Evolutionary conservation across 2,329 filamentous ascomycete genomes (phyloP).

Genomic region (Aureobasidium mangrovei): DNA sequence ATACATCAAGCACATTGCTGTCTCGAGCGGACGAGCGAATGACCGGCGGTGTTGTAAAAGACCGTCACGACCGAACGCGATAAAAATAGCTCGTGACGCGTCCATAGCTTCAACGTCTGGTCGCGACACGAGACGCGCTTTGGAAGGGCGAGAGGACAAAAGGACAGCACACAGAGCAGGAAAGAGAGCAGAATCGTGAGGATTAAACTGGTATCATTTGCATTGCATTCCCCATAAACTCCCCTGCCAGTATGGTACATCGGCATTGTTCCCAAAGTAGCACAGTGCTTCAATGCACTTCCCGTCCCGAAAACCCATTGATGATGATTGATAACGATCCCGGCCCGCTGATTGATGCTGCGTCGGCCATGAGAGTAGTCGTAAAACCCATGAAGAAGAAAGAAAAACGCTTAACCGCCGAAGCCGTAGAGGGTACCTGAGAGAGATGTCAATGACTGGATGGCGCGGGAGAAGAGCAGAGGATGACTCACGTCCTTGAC

Average conservation of each 20-base stretch:
- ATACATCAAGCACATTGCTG: no score
- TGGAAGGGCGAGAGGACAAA: neutral
- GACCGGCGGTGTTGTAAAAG: neutral
- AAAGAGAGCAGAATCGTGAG: constrained; percentile 2
- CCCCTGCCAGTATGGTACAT: constrained; percentile 18
- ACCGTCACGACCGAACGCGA: neutral
- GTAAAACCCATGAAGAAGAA: constrained; percentile 17
- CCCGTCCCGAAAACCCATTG: constrained; percentile 14
- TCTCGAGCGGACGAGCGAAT: no score
- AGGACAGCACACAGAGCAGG: neutral
- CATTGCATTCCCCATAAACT: constrained; percentile 17
- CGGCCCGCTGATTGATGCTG: constrained; percentile 9
- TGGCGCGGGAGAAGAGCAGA: constrained; percentile 16
- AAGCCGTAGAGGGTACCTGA: constrained; percentile 54
- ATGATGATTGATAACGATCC: constrained; percentile 15
- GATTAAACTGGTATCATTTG: constrained; percentile 17
- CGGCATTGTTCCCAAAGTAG: constrained; percentile 14
- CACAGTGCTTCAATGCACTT: constrained; percentile 9
- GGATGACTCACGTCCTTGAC: constrained; percentile 44
- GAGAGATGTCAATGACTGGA: constrained; percentile 17
- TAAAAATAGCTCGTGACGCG: neutral
- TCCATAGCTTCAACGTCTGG: neutral
- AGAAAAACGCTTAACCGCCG: constrained; percentile 46
- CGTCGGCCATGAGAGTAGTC: constrained; percentile 10
- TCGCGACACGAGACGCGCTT: neutral